Base-by-base conservation (phyloP, 208 protist species). In the Trypanosoma vivax region DNA sequence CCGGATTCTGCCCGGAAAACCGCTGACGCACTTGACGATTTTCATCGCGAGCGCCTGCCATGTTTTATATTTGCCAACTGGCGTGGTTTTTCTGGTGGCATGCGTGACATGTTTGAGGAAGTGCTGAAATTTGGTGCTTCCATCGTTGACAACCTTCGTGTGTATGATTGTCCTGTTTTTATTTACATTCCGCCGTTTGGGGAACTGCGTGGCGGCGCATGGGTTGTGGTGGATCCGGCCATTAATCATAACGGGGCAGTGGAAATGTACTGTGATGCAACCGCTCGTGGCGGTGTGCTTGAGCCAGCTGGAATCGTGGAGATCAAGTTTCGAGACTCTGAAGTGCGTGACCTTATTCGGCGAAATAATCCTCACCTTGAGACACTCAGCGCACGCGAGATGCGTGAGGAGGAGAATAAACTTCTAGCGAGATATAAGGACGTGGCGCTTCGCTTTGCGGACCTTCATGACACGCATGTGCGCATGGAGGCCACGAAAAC, bases 71-170 rank as follows among this genome's bases (percentile, higher is more conserved):
- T 99, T 41, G 97, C 97, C 14, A 99, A 99, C 85, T 99, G 97
- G 97, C 83, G 97, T 56, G 97, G 98, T 30, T 99, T 99, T 79
- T 97, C 90, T 9, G 98, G 97, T 45, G 98, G 98, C 46, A 97
- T 97, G 90, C 77, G 96, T 23, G 98, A 99, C 78, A 99, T 99
- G 97, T 98, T 92, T 72, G 92, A 99, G 65, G 94, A 99, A 77
- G 84, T 99, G n/a, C 88, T 99, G 11, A 99, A 99, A 77, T 99
- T 98, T 77, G 98, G 98, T 41, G 82, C 97, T 27, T 83, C 90
- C 61, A 99, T 99, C 74, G 98, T 99, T n/a, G 97, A 99, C 73
- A 91, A 90, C 49, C 79, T 99, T 6, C 76, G 83, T 49, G 75
- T 91, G 13, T 99, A 98, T 89, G 86, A 84, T 30, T 82, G 94